Percentiles rank a stretch among this genome's conserved stretches.
Conservation (phyloP, 2,329 filamentous ascomycete species). For the Aureobasidium lini region DNA sequence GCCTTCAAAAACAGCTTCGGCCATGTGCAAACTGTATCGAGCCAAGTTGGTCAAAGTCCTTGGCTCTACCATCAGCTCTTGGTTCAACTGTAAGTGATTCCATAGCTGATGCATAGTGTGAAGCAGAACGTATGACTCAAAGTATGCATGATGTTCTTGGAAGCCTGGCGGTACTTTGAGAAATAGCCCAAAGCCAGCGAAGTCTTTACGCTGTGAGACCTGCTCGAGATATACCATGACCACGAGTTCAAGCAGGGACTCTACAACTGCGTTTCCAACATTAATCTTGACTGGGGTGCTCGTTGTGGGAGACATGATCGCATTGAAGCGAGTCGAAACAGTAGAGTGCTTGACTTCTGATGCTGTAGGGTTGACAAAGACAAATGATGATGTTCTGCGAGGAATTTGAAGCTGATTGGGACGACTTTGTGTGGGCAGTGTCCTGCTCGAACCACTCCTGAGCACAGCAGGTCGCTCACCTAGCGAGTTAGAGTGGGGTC, state of each 20-base stretch:
- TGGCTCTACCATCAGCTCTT: constrained; percentile 69
- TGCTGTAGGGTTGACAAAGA: constrained; percentile 70
- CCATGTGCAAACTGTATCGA: constrained; percentile 70
- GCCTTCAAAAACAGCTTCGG: constrained; percentile 88
- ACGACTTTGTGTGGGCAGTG: constrained; percentile 15
- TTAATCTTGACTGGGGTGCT: constrained; percentile 38
- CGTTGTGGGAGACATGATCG: constrained; percentile 53
- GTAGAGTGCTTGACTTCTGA: constrained; percentile 48
- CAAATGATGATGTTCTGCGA: constrained; percentile 80
- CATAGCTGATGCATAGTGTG: constrained; percentile 65
- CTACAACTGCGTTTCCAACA: constrained; percentile 62
- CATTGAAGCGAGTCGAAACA: constrained; percentile 52
- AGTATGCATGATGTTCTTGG: constrained; percentile 89
- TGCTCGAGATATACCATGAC: constrained; percentile 80
- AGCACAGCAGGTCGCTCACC: constrained; percentile 58
- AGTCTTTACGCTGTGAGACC: constrained; percentile 79
- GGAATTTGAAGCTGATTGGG: constrained; percentile 52
- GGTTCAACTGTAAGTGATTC: constrained; percentile 62
- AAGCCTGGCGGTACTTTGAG: constrained; percentile 86
- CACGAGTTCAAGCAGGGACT: constrained; percentile 69
- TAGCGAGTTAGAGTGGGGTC: constrained; percentile 59
- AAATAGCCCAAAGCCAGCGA: constrained; percentile 77
- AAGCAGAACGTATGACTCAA: constrained; percentile 80
- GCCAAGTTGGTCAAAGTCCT: constrained; percentile 80
- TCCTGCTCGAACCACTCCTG: constrained; percentile 51